Conservation (phyloP, 169 alveolate genomes). For the Plasmodium fragile region DNA sequence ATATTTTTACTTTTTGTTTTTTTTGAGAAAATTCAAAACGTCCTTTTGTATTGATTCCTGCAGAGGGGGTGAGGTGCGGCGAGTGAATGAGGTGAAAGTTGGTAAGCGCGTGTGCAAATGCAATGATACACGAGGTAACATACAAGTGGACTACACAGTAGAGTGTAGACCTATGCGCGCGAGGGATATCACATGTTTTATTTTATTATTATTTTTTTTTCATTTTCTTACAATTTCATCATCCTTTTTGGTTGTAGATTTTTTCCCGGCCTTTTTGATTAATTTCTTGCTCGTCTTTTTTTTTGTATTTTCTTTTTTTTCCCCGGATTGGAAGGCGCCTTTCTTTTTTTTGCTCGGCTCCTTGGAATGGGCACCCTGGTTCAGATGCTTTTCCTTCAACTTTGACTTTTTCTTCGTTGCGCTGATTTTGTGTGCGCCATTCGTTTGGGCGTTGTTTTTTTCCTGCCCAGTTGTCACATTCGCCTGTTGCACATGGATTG, state of each 20-base stretch:
- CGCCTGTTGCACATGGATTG: neutral
- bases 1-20: neutral
- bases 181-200: neutral
- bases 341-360: conserved; percentile 3
- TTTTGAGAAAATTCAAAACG: conserved; percentile 55
- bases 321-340: neutral
- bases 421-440: neutral
- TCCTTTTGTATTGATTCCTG: conserved; percentile 68
- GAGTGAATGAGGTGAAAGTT: neutral
- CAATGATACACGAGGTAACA: neutral
- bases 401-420: conserved; percentile 10
- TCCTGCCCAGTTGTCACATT: neutral
- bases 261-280: neutral
- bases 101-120: neutral
- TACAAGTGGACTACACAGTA: neutral
- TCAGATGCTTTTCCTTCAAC: neutral
- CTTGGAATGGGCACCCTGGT: neutral
- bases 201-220: neutral
- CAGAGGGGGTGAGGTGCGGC: neutral
- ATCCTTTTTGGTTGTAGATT: conserved; percentile 12
- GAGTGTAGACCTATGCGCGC: neutral
- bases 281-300: conserved; percentile 3
- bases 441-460: neutral
- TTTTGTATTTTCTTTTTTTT: conserved; percentile 1
- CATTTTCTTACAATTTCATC: neutral